These are phyloP conservation scores for Mortierella sp. DNA, from an alignment of 371 early-diverging fungal species.

Conservation along the genomic window DNA sequence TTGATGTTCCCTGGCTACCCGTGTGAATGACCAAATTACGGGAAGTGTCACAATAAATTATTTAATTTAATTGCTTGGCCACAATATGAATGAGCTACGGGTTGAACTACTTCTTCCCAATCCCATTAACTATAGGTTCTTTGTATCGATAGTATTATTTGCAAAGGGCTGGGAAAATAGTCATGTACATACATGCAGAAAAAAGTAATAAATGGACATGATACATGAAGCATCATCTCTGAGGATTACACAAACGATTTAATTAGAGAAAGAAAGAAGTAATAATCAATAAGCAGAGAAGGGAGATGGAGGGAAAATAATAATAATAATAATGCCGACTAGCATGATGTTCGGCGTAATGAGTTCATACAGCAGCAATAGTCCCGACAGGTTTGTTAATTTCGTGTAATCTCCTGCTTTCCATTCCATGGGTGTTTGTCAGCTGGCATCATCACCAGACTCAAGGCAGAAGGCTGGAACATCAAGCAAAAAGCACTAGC, in stretches of 20 bases:
- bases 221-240: neutral
- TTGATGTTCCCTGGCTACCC: constrained; percentile 10
- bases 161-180: neutral
- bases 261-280: too few species aligned
- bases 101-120: too few species aligned
- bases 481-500: neutral
- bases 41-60: neutral
- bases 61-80: neutral
- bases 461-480: neutral
- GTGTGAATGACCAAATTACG: constrained; percentile 3
- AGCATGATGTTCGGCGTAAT: neutral
- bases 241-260: constrained; percentile 1
- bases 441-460: neutral
- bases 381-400: neutral
- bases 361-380: neutral
- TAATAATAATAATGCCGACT: neutral
- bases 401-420: constrained; percentile 7
- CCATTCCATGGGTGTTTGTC: neutral
- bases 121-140: too few species aligned
- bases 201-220: neutral
- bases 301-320: neutral
- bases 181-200: neutral
- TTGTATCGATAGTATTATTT: too few species aligned
- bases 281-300: neutral
- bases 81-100: too few species aligned